A percentile compares a stretch with the other conserved stretches of the same genome.
Conservation (phyloP, 768 basidiomycete genomes). For the Mrakia frigida region DNA sequence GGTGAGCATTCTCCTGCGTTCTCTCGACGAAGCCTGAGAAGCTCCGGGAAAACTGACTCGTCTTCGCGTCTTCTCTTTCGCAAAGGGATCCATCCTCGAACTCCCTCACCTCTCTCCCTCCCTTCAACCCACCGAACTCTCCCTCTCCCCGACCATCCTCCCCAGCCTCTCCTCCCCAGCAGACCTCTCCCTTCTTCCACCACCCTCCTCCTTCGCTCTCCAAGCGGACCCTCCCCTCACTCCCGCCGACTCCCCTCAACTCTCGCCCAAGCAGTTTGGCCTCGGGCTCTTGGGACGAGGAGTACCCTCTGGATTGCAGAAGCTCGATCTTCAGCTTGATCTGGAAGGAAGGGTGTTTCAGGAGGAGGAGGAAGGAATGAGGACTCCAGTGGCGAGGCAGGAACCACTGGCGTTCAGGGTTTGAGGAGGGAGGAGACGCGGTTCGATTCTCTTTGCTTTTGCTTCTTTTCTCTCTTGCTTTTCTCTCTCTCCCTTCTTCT, state of each 20-base stretch:
- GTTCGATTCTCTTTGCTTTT: too few relatives aligned
- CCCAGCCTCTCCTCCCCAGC: not conserved
- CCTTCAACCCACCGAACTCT: conserved; percentile 4
- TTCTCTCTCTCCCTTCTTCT: not conserved
- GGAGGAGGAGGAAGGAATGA: conserved; percentile 21
- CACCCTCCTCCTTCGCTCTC: conserved; percentile 5
- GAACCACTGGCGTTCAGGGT: not conserved
- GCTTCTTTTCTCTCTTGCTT: too few relatives aligned
- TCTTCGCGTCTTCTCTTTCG: not conserved
- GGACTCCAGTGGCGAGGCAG: not conserved
- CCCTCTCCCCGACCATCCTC: conserved; percentile 5
- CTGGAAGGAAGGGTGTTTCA: not conserved
- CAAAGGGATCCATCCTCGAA: conserved; percentile 32
- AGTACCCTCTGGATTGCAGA: not conserved
- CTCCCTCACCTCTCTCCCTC: conserved; percentile 30
- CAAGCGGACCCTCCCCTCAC: conserved; percentile 51
- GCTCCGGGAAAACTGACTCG: too few relatives aligned
- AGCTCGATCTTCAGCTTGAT: not conserved
- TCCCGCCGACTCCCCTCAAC: conserved; percentile 26
- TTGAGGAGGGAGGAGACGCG: not conserved
- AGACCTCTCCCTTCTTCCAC: conserved; percentile 1
- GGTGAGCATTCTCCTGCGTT: not conserved
- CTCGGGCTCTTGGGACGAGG: not conserved
- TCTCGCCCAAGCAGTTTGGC: conserved; percentile 4
- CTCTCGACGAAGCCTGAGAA: not conserved